Base-by-base conservation (phyloP, 2,329 filamentous ascomycete genomes). In the Chaetomium strumarium region DNA sequence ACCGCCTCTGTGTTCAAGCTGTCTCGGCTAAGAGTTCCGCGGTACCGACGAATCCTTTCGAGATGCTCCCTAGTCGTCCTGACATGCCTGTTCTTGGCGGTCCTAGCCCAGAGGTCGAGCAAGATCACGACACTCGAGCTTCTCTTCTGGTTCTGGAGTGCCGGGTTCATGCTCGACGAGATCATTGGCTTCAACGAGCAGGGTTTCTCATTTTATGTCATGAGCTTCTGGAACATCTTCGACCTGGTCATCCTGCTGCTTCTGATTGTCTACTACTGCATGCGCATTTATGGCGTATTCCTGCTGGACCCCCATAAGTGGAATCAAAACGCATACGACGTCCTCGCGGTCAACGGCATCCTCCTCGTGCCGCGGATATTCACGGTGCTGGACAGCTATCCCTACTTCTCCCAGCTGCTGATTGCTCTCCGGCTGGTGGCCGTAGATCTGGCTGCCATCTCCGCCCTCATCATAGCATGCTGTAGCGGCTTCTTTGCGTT, bases 221-320 rank as follows among this genome's bases (percentile, higher is more conserved):
- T 96, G 84, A 95, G 90, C 67, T 93, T 96, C 68, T 96, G 92
- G 92, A 96, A 96, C 68, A 83, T 91, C 36, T 96, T 96, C 68
- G 92, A 96, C 65, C 75, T 96, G 36, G 91, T 91, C 9, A 96
- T 96, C 49, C 72, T 96, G 48, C 72, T 95, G 20, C 75, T 96
- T 55, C 82, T 96, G 61, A 83, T 95, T 62, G 80, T 88, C 51
- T 96, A 96, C 73, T 95, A 96, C 67, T 88, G 87, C 63, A 83
- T 96, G 73, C 84, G 92, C 51, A 78, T 93, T 13, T 96, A 95
- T 63, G 90, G 90, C 17, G 86, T 96, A 47, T 83, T 96, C 55
- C 76, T 95, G 60, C 83, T 89, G 1, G 87, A 91, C 59, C 79
- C 84, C 44, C 79, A 86, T 55, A 77, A 80, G 41, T 85, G 89